Base-by-base conservation (phyloP, 768 basidiomycete species). In the Antrodiella citrinella region DNA sequence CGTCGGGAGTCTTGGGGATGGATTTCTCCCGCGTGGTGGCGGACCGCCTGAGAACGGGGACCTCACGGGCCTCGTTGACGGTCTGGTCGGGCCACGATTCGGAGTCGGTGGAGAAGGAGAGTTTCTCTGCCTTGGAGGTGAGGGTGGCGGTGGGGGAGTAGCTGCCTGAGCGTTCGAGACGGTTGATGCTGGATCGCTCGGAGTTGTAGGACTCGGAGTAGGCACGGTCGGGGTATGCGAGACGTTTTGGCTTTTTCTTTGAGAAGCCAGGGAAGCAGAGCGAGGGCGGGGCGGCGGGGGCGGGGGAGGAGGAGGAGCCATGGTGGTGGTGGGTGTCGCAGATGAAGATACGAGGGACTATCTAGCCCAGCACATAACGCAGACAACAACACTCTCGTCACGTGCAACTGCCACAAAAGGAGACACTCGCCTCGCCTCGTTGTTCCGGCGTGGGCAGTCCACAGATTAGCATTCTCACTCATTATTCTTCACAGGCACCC, bases 91-190 rank as follows among this genome's bases (percentile, higher is more conserved):
- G 50, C 54, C 60, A 67, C 18, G 57, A 57, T 51, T 65, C 62
- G 18, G 62, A 56, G 49, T 68, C 67, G 39, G 60, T 57, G 23
- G 57, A 51, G 57, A 68, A 66, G 15, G 60, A 56, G 43, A 66
- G 59, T 53, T 65, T 67, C 49, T 64, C 62, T 5, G 58, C 57
- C 10, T 47, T 55, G 13, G 65, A 66, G n/a, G 65, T 66, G 47
- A 68, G 58, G 19, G 67, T 68, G 11, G 65, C 60, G n/a, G 64
- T 67, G 19, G 67, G 64, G 4, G 67, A 68, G 54, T 57, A 67
- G 11, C 56, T 57, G 54, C 35, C 49, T 38, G 50, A 22, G 26
- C 57, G 56, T 39, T 56, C 56, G 42, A 61, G 54, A 24, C 59
- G 63, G 43, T 51, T 50, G 49, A 60, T 56, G 49, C 59, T 62